A percentile compares a stretch with the other conserved stretches of the same genome.
Conservation (phyloP, 2,329 filamentous ascomycete species). For the Cyphellophora attinorum region DNA sequence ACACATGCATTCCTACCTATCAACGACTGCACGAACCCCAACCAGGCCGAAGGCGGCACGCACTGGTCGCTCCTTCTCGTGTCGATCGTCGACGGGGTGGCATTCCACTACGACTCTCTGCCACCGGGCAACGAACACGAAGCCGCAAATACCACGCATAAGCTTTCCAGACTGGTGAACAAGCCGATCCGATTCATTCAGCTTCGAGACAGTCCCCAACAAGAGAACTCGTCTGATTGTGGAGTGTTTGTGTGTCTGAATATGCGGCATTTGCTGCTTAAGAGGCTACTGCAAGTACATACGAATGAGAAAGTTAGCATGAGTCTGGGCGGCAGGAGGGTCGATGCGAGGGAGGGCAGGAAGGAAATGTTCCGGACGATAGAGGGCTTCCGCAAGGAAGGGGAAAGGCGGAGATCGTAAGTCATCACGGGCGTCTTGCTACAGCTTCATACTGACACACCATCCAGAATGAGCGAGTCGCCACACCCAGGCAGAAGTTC, state of each 20-base stretch:
- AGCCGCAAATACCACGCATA: constrained; percentile 58
- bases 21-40: constrained; percentile 73
- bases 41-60: constrained; percentile 74
- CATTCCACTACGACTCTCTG: constrained; percentile 94
- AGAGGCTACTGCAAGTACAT: constrained; percentile 68
- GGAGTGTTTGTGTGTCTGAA: constrained; percentile 92
- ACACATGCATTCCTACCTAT: constrained; percentile 95
- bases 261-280: constrained; percentile 88
- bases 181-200: constrained; percentile 63
- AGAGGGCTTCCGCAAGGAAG: constrained; percentile 76
- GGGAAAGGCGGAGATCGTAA: constrained; percentile 72
- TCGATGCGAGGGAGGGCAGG: constrained; percentile 69
- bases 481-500: constrained; percentile 16
- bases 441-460: neutral
- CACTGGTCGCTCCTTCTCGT: constrained; percentile 95
- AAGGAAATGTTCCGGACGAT: constrained; percentile 91
- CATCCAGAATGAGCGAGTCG: constrained; percentile 14
- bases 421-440: constrained; percentile 25
- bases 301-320: constrained; percentile 83
- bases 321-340: constrained; percentile 77
- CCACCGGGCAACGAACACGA: constrained; percentile 65
- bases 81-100: constrained; percentile 74
- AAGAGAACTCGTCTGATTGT: constrained; percentile 87
- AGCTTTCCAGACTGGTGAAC: constrained; percentile 60
- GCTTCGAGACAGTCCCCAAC: constrained; percentile 76